These are phyloP conservation scores for Nigrograna mackinnonii DNA, from an alignment of 2,329 filamentous ascomycete species.

Conservation along the genomic window DNA sequence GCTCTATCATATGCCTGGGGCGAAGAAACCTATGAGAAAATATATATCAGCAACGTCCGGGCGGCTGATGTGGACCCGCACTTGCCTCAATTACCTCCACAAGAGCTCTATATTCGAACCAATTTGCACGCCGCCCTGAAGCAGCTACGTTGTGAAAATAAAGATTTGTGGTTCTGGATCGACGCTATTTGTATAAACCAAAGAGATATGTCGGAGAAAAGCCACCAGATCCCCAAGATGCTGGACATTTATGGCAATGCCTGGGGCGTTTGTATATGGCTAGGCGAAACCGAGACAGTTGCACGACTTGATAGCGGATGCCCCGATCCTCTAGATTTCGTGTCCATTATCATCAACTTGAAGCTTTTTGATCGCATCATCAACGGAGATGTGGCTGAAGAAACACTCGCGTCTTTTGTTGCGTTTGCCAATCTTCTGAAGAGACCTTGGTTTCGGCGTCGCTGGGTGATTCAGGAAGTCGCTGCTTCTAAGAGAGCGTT, in stretches of 20 bases:
- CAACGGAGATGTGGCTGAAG: background rate
- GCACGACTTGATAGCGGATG: background rate
- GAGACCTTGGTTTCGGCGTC: background rate
- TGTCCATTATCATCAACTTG: background rate
- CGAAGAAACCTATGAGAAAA: background rate
- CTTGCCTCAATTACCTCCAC: background rate
- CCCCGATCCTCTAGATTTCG: background rate
- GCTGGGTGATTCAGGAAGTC: background rate
- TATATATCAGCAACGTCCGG: background rate
- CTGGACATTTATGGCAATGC: slow-evolving; percentile 1
- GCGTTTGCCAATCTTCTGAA: background rate
- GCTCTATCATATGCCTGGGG: background rate
- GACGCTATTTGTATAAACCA: slow-evolving; percentile 2
- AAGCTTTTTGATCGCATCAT: background rate
- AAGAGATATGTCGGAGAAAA: background rate
- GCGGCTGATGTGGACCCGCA: background rate
- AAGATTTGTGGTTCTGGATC: background rate
- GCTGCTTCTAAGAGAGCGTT: background rate
- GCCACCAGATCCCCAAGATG: background rate
- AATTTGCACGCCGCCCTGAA: background rate
- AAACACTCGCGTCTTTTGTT: background rate
- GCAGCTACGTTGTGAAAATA: background rate
- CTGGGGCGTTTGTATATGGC: background rate
- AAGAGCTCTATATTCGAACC: background rate
- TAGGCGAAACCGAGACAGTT: background rate